These are phyloP conservation scores for Chalciporus chontae DNA, from an alignment of 768 basidiomycete species.

Conservation along the genomic window DNA sequence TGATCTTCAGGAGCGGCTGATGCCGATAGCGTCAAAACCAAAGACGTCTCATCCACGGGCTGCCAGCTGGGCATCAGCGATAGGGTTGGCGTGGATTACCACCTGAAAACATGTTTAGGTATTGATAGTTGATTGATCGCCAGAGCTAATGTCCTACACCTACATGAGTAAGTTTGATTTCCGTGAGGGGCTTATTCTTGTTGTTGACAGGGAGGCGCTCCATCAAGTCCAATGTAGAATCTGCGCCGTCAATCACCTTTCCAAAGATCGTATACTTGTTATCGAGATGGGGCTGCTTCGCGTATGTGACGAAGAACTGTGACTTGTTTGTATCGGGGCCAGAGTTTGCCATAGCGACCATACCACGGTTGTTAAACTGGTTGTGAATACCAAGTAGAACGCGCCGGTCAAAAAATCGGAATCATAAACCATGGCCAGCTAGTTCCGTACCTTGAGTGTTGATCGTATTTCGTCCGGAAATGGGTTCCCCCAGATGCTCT, in stretches of 20 bases:
- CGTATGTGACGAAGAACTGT: slow-evolving; percentile 87
- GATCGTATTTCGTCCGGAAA: slow-evolving; percentile 92
- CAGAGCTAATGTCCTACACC: slow-evolving; percentile 22
- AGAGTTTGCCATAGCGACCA: slow-evolving; percentile 98
- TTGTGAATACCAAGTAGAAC: neutral
- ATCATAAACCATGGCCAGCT: neutral
- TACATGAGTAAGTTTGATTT: slow-evolving; percentile 82
- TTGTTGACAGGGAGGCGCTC: slow-evolving; percentile 87
- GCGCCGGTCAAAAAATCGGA: neutral
- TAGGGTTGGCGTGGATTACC: slow-evolving; percentile 92
- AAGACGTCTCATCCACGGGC: slow-evolving; percentile 19
- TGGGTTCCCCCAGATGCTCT: slow-evolving; percentile 92
- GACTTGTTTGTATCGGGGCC: slow-evolving; percentile 92
- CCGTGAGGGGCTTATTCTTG: slow-evolving; percentile 84
- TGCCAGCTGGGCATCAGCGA: slow-evolving; percentile 65
- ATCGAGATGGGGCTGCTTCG: slow-evolving; percentile 92
- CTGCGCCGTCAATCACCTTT: slow-evolving; percentile 97
- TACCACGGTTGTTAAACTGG: slow-evolving; percentile 92
- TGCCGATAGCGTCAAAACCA: neutral
- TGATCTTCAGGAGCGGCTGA: neutral
- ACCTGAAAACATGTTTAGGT: slow-evolving; percentile 41
- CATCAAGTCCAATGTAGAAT: slow-evolving; percentile 91
- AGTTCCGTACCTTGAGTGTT: slow-evolving; percentile 74
- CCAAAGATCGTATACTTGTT: slow-evolving; percentile 94
- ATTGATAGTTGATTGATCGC: neutral